Evolutionary conservation across 2,329 filamentous ascomycete genomes (phyloP), one percentile per base, ranked within the genome.

Genomic region (Neopestalotiopsis rosae): DNA sequence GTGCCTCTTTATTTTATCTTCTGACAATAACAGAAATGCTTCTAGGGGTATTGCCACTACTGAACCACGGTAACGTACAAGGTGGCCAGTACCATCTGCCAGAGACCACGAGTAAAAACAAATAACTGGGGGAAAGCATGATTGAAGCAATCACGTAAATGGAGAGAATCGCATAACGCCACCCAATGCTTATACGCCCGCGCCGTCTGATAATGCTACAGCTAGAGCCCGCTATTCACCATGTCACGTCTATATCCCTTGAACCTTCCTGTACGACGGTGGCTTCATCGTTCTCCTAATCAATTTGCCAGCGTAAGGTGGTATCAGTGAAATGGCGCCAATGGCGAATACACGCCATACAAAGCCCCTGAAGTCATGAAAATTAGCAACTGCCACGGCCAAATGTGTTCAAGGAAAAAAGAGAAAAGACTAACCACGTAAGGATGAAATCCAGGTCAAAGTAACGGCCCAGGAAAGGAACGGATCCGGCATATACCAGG

Each of bases 261-360:
- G 91, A 62, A 99, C 95, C 84, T 99, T 99, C 76, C 96, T 88
- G 83, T 98, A 98, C 77, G 93, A 97, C 24, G 95, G 95, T 71
- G 96, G 96, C 82, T 92, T 95, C 86, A 97, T 91, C 70, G 90
- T 94, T 77, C 94, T 87, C 75, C 92, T 87, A 72, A 98, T 92
- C 70, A 97, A 80, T 84, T 98, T 98, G 24, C 89, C 94, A 65
- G 90, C 91, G 82, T 95, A 98, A 1, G 95, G 93, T 20, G 96
- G 96, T 62, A 97, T 88, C 68, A 98, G 81, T 57, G 93, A 93
- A 59, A 97, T 90, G 7, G 92, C 91, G 56, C 87, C 88, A 67
- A 98, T 94, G 45, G 93, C 94, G 6, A 88, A 83, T 42, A 97
- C 92, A 67, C 94, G 91, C 96, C 96, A 99, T 71, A 94, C 84